Base-by-base conservation (phyloP, 108 stramenopile species). In the Fistulifera pelliculosa region DNA sequence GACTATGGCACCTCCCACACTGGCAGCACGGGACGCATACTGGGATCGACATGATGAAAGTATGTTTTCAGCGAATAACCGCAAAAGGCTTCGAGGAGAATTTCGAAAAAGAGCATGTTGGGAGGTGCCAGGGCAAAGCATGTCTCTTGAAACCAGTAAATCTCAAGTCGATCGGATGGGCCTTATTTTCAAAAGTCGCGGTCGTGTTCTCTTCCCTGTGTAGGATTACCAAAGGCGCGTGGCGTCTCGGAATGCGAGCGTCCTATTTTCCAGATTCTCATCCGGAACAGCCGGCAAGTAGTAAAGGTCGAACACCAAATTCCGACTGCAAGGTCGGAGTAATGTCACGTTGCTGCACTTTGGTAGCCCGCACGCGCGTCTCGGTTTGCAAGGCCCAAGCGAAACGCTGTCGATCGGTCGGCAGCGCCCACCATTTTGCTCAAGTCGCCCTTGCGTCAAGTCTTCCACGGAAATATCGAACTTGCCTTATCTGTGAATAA, bases 1-100 rank as follows among this genome's bases (percentile, higher is more conserved):
- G 8, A 59, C 58, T 6, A 59, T 17, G 25, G 47, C 47, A 6
- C 58, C 58, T 23, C 58, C 58, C 58, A 59, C 48, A 4, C 47
- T 50, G 17, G 58, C 58, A 18, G 58, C 47, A 6, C 47, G 22
- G 26, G 58, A 45, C 31, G 6, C 6, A 35, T 39, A 3, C 16
- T 28, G 13, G 58, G 26, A 48, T 59, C 47, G 31, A 35, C 6
- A 6, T 2, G 3, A 18, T n/a, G n/a, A 26, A 50, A 24, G 10
- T 8, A 45, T 45, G 3, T 48, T 5, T 4, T 21, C n/a, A 27
- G 5, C 4, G 16, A n/a, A 35, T 59, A 59, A 3, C 58, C 58
- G 14, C 17, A 16, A 16, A 48, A 59, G 6, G 25, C 44, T 38
- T 59, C 58, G 2, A 59, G 17, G 11, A 47, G 14, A 5, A 59